phyloP scores from a whole-genome alignment of 305 asterid genomes.

The Withania somnifera region DNA sequence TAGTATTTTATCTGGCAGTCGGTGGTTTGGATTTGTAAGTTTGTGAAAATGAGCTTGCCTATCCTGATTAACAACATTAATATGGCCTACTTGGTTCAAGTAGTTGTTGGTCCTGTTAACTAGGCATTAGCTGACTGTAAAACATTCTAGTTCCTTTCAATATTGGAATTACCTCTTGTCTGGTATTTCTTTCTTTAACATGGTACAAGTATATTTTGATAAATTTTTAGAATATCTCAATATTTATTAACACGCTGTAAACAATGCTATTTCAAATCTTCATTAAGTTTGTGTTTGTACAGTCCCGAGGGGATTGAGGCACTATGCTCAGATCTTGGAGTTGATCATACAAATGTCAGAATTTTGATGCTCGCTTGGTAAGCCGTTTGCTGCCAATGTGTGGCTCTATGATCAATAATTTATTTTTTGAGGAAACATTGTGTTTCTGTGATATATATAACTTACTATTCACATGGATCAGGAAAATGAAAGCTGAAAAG shows the following conservation, averaged over 20 bases:
- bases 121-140: not conserved
- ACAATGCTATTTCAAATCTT: not conserved
- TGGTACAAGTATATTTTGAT: not conserved
- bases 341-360: conserved; percentile 58
- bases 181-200: not conserved
- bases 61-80: not conserved
- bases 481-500: conserved; percentile 81
- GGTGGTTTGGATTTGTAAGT: not conserved
- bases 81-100: not conserved
- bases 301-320: conserved; percentile 74
- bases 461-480: conserved; percentile 22
- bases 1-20: not conserved
- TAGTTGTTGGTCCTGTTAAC: not conserved
- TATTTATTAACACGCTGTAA: not conserved
- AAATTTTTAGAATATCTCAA: not conserved
- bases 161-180: not conserved
- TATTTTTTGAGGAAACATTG: not conserved
- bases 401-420: conserved; percentile 8
- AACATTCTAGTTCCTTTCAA: not conserved
- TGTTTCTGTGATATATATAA: conserved; percentile 4
- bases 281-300: conserved; percentile 15
- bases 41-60: not conserved
- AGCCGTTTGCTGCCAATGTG: conserved; percentile 5
- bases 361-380: conserved; percentile 84
- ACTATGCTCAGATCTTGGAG: conserved; percentile 58